phyloP scores from a whole-genome alignment of 495 filamentous ascomycete species.

The Tuber microsphaerosporum region DNA sequence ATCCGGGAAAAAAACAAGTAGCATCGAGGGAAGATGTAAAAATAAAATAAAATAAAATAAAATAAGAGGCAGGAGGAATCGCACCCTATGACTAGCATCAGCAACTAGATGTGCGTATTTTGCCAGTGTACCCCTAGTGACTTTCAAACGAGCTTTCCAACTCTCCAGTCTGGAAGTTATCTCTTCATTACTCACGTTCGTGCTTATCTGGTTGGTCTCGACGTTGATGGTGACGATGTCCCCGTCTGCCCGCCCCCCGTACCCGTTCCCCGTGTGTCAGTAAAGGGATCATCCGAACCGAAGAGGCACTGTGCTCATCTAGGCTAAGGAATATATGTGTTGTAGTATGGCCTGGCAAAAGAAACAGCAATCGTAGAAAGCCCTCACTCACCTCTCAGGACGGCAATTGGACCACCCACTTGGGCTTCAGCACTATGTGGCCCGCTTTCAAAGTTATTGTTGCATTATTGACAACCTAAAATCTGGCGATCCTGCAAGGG shows the following conservation, averaged over 20 bases:
- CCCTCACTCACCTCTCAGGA: constrained; percentile 38
- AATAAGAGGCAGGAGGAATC: constrained; percentile 34
- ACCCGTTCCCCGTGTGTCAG: constrained; percentile 36
- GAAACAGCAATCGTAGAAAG: constrained; percentile 28
- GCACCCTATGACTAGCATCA: constrained; percentile 62
- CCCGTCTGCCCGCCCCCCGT: constrained; percentile 57
- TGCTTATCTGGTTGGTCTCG: constrained; percentile 63
- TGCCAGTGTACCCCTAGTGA: constrained; percentile 79
- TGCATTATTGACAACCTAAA: constrained; percentile 36
- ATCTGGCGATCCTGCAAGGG: constrained; percentile 35
- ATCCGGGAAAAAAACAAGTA: constrained; percentile 17
- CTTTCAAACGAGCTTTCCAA: constrained; percentile 65
- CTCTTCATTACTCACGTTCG: constrained; percentile 71
- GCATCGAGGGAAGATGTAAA: constrained; percentile 5
- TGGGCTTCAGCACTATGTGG: constrained; percentile 86
- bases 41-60: constrained; percentile 33
- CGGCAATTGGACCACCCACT: constrained; percentile 39
- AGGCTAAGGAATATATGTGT: constrained; percentile 30
- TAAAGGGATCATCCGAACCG: constrained; percentile 29
- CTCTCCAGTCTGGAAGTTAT: constrained; percentile 56
- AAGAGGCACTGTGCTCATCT: constrained; percentile 33
- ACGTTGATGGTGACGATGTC: constrained; percentile 85
- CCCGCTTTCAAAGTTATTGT: constrained; percentile 44
- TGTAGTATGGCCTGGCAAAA: constrained; percentile 33
- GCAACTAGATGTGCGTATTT: constrained; percentile 78